Evolutionary conservation across 345 rosid genomes (phyloP).

Genomic region (Turritis glabra): DNA sequence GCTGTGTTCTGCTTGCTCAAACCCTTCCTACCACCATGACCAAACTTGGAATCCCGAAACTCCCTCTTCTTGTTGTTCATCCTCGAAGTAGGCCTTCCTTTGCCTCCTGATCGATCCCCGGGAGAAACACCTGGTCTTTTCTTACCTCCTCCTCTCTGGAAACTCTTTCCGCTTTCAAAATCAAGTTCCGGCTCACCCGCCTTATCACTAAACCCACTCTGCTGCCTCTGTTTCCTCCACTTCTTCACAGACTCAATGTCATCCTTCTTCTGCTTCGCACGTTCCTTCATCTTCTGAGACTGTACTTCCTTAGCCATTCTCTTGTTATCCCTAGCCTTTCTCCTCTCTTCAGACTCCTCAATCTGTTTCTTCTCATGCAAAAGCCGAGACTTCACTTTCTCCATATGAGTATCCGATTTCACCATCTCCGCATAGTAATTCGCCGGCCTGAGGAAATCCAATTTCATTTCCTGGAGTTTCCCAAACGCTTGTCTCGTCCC

Average conservation of each 20-base stretch:
- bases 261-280: constrained; percentile 66
- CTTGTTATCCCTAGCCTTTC: constrained; percentile 84
- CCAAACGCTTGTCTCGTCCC: constrained; percentile 68
- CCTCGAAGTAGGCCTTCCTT: constrained; percentile 43
- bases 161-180: constrained; percentile 63
- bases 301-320: constrained; percentile 76
- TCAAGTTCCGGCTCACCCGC: constrained; percentile 53
- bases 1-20: constrained; percentile 67
- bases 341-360: constrained; percentile 89
- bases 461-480: constrained; percentile 57
- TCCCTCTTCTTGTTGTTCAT: constrained; percentile 46
- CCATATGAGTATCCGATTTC: constrained; percentile 78
- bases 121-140: constrained; percentile 67
- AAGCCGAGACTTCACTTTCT: constrained; percentile 77
- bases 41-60: constrained; percentile 56
- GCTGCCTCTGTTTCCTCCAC: constrained; percentile 91
- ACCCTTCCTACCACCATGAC: constrained; percentile 66
- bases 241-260: constrained; percentile 78
- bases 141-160: constrained; percentile 59
- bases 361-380: constrained; percentile 65
- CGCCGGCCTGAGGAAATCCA: constrained; percentile 74
- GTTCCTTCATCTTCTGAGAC: constrained; percentile 76
- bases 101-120: constrained; percentile 72
- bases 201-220: constrained; percentile 68
- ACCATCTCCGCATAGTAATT: constrained; percentile 94